Evolutionary conservation across 441 rosid genomes (phyloP).

Genomic region (Eruca vesicaria): DNA sequence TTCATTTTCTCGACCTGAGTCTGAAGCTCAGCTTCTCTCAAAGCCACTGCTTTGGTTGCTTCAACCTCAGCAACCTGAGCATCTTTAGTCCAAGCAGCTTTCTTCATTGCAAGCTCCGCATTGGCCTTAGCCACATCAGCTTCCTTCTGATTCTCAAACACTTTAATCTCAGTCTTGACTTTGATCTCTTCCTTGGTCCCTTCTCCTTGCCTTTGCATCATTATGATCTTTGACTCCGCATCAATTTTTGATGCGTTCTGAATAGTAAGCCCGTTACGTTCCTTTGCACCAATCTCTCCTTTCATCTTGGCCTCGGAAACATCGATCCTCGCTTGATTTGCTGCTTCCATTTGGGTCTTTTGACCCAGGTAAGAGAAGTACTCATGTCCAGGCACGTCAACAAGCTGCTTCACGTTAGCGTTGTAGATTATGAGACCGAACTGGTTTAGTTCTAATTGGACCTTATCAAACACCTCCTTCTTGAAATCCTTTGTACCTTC

Average conservation of each 20-base stretch:
- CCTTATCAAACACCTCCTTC: conserved; percentile 61
- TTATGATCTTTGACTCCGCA: conserved; percentile 56
- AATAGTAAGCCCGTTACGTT: conserved; percentile 45
- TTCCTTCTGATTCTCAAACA: conserved; percentile 58
- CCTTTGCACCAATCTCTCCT: conserved; percentile 58
- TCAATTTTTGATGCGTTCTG: conserved; percentile 71
- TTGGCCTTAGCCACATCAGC: conserved; percentile 66
- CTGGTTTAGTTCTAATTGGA: conserved; percentile 63
- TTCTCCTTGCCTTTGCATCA: conserved; percentile 53
- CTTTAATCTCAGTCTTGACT: conserved; percentile 56
- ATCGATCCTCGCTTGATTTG: conserved; percentile 64
- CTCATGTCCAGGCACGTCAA: conserved; percentile 72
- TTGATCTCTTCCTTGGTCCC: conserved; percentile 61
- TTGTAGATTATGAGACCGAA: conserved; percentile 61
- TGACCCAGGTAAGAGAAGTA: conserved; percentile 75
- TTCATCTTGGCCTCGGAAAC: conserved; percentile 64
- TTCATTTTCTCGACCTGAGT: conserved; percentile 61
- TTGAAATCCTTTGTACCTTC: conserved; percentile 59
- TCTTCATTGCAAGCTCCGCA: conserved; percentile 58
- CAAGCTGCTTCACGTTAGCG: conserved; percentile 74
- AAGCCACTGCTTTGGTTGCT: conserved; percentile 55
- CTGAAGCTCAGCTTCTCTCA: conserved; percentile 68
- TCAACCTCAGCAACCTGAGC: conserved; percentile 68
- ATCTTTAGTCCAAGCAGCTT: conserved; percentile 53
- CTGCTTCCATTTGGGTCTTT: conserved; percentile 76